Evolutionary conservation across 2,329 filamentous ascomycete genomes (phyloP).

Genomic region (Dothidotthia symphoricarpi): DNA sequence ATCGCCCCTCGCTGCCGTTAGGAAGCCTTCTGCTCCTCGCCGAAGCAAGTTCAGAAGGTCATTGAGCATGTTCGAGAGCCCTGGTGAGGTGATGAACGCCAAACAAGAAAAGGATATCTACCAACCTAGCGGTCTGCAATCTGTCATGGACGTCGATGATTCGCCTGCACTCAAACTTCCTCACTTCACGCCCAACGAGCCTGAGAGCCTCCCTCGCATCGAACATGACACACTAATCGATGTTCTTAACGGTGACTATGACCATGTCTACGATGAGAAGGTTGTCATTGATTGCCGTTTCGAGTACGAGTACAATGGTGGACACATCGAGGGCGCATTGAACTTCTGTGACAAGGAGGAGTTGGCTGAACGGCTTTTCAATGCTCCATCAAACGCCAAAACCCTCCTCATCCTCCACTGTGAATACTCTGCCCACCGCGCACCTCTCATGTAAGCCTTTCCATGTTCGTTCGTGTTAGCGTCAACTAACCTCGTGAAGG

Average conservation of each 20-base stretch:
- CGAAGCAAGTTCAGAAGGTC: constrained; percentile 75
- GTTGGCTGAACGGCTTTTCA: constrained; percentile 76
- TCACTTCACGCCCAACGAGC: constrained; percentile 78
- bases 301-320: constrained; percentile 97
- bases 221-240: constrained; percentile 76
- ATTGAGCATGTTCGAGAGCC: constrained; percentile 96
- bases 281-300: constrained; percentile 95
- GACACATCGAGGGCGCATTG: constrained; percentile 87
- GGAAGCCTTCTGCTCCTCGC: constrained; percentile 64
- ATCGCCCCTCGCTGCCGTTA: constrained; percentile 68
- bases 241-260: constrained; percentile 83
- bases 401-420: constrained; percentile 92
- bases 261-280: constrained; percentile 72
- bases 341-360: constrained; percentile 98
- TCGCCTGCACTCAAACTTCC: constrained; percentile 72
- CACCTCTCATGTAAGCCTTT: constrained; percentile 73
- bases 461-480: background rate
- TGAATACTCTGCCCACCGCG: constrained; percentile 96
- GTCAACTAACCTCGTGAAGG: constrained; percentile 38
- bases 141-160: constrained; percentile 82
- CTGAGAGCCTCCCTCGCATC: constrained; percentile 86
- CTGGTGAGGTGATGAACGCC: constrained; percentile 77
- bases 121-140: constrained; percentile 61
- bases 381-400: constrained; percentile 59
- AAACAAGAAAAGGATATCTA: constrained; percentile 63